Conservation (phyloP, 2,329 filamentous ascomycete species). For the Fusarium bactridioides region DNA sequence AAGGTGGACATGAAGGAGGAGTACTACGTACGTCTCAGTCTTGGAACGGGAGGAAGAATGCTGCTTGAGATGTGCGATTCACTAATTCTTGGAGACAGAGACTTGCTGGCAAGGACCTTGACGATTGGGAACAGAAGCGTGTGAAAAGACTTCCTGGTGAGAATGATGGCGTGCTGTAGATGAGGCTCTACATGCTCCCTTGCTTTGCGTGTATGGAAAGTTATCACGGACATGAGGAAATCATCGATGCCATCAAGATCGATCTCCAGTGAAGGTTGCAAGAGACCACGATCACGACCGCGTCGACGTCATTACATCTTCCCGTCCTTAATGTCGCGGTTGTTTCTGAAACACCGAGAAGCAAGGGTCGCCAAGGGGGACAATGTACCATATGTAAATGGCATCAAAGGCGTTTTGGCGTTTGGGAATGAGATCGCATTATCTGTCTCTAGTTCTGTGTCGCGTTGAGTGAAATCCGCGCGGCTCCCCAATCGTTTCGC, state of each 20-base stretch:
- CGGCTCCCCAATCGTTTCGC: not conserved
- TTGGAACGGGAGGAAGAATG: not conserved
- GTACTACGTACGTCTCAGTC: conserved; percentile 74
- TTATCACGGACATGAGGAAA: conserved; percentile 3
- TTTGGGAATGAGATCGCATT: conserved; percentile 16
- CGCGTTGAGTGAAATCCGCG: not conserved
- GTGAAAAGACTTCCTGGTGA: conserved; percentile 91
- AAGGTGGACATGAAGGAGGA: conserved; percentile 84
- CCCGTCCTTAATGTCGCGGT: not conserved
- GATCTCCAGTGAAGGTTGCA: not conserved
- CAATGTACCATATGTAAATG: conserved; percentile 23
- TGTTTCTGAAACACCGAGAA: conserved; percentile 5
- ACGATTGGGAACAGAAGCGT: conserved; percentile 96
- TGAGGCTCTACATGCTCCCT: conserved; percentile 10
- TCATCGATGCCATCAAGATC: conserved; percentile 1
- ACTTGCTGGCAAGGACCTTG: conserved; percentile 81
- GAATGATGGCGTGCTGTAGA: conserved; percentile 76
- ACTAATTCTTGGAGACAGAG: conserved; percentile 39
- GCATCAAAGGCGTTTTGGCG: conserved; percentile 20
- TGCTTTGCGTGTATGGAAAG: conserved; percentile 17
- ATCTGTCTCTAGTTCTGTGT: not conserved
- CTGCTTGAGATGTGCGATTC: not conserved
- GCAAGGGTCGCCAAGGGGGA: conserved; percentile 22
- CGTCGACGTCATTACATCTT: conserved; percentile 10
- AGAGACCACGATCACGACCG: conserved; percentile 1